Evolutionary conservation across 306 rosid species (phyloP), one percentile per base, ranked within the genome.

Genomic region (Dalbergia oliveri): DNA sequence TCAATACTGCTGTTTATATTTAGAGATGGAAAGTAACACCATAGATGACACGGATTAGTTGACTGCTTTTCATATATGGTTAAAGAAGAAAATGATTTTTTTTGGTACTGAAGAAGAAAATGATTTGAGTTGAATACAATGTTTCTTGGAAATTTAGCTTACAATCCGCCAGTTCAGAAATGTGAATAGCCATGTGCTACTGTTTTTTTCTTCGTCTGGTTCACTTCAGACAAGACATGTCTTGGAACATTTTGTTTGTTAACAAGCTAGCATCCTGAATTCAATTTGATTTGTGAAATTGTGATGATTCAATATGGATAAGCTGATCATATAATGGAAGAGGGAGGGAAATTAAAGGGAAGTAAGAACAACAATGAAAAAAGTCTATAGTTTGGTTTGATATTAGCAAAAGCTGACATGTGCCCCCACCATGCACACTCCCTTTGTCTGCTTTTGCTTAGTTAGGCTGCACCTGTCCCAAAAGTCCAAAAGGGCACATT

Each of bases 261-360:
- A 69, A 13, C 39, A 8, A 33, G 31, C 31, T 26, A 26, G 61
- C 33, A n/a, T 64, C 21, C n/a, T 53, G 53, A 65, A 8, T 65
- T 58, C 31, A 61, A 76, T 34, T 41, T 26, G 31, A 26, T 26
- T 50, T 56, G 39, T 18, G 21, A 76, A 14, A 14, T 54, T 54
- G 43, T 9, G 58, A 62, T 49, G 39, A 3, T 11, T 76, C 61
- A 15, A 23, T 18, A 14, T 4, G 18, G 71, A 61, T 63, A 76
- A 70, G 13, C 11, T 4, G 7, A 37, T 63, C 56, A 56, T 54
- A 76, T 63, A 53, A 76, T 69, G 74, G 78, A 70, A 76, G 78
- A 82, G 73, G 63, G 75, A 82, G 72, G 35, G 19, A 16, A 19
- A 67, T 16, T 4, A 33, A 19, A 31, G 44, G 31, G 12, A 57